Evolutionary conservation across 805 yeast species (phyloP), one percentile per base, ranked within the genome.

Genomic region (Hanseniaspora lachancei): DNA sequence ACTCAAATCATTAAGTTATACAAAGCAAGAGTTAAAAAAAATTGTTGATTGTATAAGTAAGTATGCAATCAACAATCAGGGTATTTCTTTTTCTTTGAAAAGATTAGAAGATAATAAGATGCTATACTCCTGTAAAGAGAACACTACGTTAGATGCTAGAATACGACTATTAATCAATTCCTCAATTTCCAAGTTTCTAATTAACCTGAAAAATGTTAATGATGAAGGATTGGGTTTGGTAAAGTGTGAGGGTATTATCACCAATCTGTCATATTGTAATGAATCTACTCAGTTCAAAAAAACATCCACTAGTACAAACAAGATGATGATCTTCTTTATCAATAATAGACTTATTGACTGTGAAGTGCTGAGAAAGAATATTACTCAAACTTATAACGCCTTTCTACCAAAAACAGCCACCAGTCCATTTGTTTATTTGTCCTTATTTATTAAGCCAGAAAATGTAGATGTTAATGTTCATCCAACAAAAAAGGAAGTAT

Each of bases 391-490:
- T 0, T 89, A 81, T 63, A 73, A 80, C 20, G 68, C 76, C 3
- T 86, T 77, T 64, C 68, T 91, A 20, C 96, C 97, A 0, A 86
- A 83, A 61, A 95, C 95, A 0, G 58, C 58, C 5, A 74, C 73
- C 46, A 79, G 75, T 60, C 84, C 95, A 0, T 93, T 93, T 64
- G 74, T 86, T 0, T 93, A 89, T 67, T 57, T 93, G 53, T 74
- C 86, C 49, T 65, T 93, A n/a, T 71, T 71, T 20, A 79, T 93
- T 2, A 71, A 74, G 23, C 86, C 96, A 0, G 70, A 69, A 36
- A 81, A 82, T 58, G 74, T 93, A 8, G 98, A 93, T 66, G 97
- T 93, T 16, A 93, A 93, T 65, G 82, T 93, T 15, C 98, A 93
- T 64, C 98, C 98, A 0, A 91, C 97, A 0, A 93, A 93, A 62